phyloP scores from a whole-genome alignment of 106 monocot genomes.

The Phalaenopsis aphrodite region DNA sequence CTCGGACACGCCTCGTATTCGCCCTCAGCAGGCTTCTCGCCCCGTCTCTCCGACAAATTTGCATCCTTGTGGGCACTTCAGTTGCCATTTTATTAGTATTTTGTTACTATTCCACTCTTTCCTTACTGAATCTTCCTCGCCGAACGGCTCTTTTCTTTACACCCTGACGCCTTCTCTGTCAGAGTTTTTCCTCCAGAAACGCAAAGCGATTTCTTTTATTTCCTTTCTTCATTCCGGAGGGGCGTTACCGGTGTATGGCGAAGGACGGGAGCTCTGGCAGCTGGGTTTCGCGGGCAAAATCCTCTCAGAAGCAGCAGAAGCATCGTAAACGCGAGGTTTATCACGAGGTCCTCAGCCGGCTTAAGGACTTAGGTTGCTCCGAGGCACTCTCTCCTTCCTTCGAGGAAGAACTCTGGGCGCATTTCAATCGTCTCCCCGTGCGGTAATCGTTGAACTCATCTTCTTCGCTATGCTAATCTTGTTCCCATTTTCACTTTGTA shows the following conservation, averaged over 20 bases:
- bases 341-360: constrained; percentile 33
- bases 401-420: constrained; percentile 44
- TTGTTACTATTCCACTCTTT: background rate
- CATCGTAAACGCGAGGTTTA: constrained; percentile 28
- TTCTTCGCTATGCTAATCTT: background rate
- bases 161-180: background rate
- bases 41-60: too few relatives aligned
- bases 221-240: background rate
- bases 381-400: constrained; percentile 21
- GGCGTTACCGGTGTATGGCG: constrained; percentile 10
- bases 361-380: constrained; percentile 11
- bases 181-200: too few relatives aligned
- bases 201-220: background rate
- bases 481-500: background rate
- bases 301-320: constrained; percentile 10
- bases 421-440: constrained; percentile 50
- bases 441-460: constrained; percentile 14
- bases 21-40: too few relatives aligned
- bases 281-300: background rate
- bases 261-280: constrained; percentile 16
- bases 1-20: too few relatives aligned
- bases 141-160: background rate
- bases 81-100: background rate
- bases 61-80: too few relatives aligned
- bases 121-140: background rate